A percentile compares a stretch with the other conserved stretches of the same genome.
These are phyloP conservation scores for Chrysanthemum lavandulifolium DNA, from an alignment of 129 eudicot species.

Conservation along the genomic window DNA sequence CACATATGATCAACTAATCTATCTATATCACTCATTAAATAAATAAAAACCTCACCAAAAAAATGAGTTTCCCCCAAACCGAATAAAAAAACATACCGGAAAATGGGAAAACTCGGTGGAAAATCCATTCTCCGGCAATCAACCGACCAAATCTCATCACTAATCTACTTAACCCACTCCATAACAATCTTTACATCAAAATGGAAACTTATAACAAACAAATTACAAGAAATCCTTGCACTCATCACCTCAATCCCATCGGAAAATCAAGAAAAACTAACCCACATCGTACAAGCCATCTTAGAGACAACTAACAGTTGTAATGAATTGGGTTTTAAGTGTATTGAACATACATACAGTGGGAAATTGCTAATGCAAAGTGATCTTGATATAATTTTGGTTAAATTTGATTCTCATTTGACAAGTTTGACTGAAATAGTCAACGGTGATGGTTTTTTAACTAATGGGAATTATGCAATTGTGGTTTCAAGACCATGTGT, in stretches of 20 bases:
- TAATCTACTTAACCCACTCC: constrained; percentile 56
- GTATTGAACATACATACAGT: constrained; percentile 47
- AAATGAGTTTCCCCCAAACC: constrained; percentile 23
- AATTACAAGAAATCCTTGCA: constrained; percentile 61
- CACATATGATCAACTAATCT: constrained; percentile 4
- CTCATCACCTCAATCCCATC: constrained; percentile 40
- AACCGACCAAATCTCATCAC: constrained; percentile 43
- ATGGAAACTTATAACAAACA: constrained; percentile 64
- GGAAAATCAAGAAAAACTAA: constrained; percentile 42
- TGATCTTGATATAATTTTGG: constrained; percentile 58
- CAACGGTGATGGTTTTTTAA: constrained; percentile 40
- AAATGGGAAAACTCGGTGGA: constrained; percentile 39
- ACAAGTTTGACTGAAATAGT: constrained; percentile 47
- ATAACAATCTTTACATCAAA: constrained; percentile 55
- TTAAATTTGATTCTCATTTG: constrained; percentile 45
- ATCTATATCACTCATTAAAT: background rate
- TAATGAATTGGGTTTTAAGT: constrained; percentile 42
- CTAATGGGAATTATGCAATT: constrained; percentile 46
- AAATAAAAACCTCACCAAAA: constrained; percentile 15
- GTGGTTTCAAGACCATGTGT: constrained; percentile 65
- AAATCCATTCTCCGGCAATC: constrained; percentile 34
- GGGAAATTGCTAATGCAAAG: constrained; percentile 95
- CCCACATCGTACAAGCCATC: constrained; percentile 35
- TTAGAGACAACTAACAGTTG: constrained; percentile 39
- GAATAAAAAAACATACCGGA: constrained; percentile 31